These are phyloP conservation scores for Pinus albicaulis DNA, from an alignment of 75 land plant species.

Conservation along the genomic window DNA sequence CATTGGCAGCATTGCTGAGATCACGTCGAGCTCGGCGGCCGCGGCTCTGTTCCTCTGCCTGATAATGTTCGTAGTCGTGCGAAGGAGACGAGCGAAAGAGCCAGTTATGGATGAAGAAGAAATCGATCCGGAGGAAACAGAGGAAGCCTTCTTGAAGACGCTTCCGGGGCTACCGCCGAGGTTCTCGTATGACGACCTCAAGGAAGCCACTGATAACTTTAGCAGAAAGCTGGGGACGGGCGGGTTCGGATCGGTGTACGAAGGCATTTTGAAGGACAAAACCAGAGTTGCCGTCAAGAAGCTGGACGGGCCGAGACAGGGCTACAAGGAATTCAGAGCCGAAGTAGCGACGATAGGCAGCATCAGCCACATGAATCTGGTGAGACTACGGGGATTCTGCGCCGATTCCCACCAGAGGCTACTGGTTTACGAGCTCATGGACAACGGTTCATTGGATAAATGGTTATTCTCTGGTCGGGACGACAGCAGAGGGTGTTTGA, in stretches of 20 bases:
- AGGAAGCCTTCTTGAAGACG: constrained; percentile 8
- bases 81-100: neutral
- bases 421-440: too few relatives aligned
- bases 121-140: constrained; percentile 10
- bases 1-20: too few relatives aligned
- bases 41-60: neutral
- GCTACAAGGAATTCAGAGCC: too few relatives aligned
- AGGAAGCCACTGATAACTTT: constrained; percentile 27
- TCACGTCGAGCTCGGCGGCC: too few relatives aligned
- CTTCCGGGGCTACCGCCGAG: constrained; percentile 27
- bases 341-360: too few relatives aligned
- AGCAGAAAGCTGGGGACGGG: neutral
- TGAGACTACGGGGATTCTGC: too few relatives aligned
- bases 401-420: too few relatives aligned
- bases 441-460: constrained; percentile 17
- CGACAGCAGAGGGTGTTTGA: neutral
- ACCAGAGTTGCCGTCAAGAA: constrained; percentile 33
- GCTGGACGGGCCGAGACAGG: constrained; percentile 26
- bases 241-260: too few relatives aligned
- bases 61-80: neutral
- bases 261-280: neutral
- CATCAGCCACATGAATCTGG: too few relatives aligned
- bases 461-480: constrained; percentile 14
- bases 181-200: constrained; percentile 12
- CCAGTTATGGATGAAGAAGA: neutral